Evolutionary conservation across 768 basidiomycete species (phyloP).

Genomic region (Lepiota subincarnata): DNA sequence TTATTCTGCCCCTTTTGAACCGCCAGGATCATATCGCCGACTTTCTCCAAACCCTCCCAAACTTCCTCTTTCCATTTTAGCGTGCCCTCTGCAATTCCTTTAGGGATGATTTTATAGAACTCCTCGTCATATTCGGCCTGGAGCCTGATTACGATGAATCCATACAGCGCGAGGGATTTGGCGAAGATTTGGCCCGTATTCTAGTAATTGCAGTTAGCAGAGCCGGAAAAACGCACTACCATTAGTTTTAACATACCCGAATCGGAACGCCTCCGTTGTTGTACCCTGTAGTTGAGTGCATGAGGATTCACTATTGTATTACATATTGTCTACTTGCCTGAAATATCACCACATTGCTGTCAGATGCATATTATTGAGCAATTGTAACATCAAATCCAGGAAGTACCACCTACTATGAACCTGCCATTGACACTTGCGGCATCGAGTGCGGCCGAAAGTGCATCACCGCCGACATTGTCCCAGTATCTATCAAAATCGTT

Average conservation of each 20-base stretch:
- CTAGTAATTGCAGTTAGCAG: constrained; percentile 14
- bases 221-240: too few species aligned
- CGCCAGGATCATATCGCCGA: constrained; percentile 29
- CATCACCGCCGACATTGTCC: constrained; percentile 60
- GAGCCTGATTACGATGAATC: constrained; percentile 34
- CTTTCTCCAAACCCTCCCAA: constrained; percentile 37
- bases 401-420: constrained; percentile 40
- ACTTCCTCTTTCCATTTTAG: constrained; percentile 46
- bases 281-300: too few species aligned
- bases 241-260: too few species aligned
- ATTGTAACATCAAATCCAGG: not conserved
- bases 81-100: constrained; percentile 33
- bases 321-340: too few species aligned
- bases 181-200: constrained; percentile 33
- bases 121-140: constrained; percentile 25
- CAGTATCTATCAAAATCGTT: constrained; percentile 34
- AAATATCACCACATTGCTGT: constrained; percentile 36
- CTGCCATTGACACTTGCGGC: constrained; percentile 40
- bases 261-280: too few species aligned
- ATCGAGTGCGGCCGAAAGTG: constrained; percentile 50
- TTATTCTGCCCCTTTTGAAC: constrained; percentile 33
- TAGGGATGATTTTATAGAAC: constrained; percentile 36
- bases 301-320: too few species aligned
- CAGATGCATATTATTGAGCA: too few species aligned
- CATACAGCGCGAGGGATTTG: constrained; percentile 38